Evolutionary conservation across 495 filamentous ascomycete genomes (phyloP).

Genomic region (Sphaerosporella brunnea): DNA sequence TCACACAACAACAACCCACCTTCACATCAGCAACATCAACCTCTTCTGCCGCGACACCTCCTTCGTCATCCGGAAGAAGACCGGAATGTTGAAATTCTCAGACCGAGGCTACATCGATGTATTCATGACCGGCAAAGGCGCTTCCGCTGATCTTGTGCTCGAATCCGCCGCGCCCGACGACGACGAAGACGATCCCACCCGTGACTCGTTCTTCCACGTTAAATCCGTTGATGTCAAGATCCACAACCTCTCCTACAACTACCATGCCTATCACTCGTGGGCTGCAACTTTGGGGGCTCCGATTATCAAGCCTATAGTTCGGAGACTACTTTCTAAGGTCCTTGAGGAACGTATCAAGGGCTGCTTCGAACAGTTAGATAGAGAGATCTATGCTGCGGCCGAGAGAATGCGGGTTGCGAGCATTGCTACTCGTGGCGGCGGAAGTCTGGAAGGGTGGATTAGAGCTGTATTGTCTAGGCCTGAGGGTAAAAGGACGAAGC

Average conservation of each 20-base stretch:
- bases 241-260: slow-evolving; percentile 22
- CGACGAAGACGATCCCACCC: slow-evolving; percentile 8
- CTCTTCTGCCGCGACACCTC: slow-evolving; percentile 21
- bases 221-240: slow-evolving; percentile 17
- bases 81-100: slow-evolving; percentile 16
- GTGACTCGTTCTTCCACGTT: slow-evolving; percentile 19
- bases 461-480: slow-evolving; percentile 17
- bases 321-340: slow-evolving; percentile 12
- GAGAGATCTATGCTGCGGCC: slow-evolving; percentile 15
- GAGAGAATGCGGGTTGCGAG: slow-evolving; percentile 23
- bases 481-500: slow-evolving; percentile 1
- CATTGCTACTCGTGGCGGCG: slow-evolving; percentile 17
- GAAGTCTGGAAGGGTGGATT: slow-evolving; percentile 24
- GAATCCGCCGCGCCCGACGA: slow-evolving; percentile 11
- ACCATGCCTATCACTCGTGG: slow-evolving; percentile 24
- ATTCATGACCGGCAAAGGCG: slow-evolving; percentile 19
- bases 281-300: slow-evolving; percentile 17
- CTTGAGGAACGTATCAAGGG: slow-evolving; percentile 20
- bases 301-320: slow-evolving; percentile 15
- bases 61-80: slow-evolving; percentile 24
- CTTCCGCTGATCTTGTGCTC: slow-evolving; percentile 22
- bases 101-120: slow-evolving; percentile 21
- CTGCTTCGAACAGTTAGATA: slow-evolving; percentile 14
- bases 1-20: slow-evolving; percentile 17
- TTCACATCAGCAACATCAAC: slow-evolving; percentile 16